Evolutionary conservation across 805 yeast species (phyloP), one percentile per base, ranked within the genome.

Genomic region (Sungouiella thailandica): DNA sequence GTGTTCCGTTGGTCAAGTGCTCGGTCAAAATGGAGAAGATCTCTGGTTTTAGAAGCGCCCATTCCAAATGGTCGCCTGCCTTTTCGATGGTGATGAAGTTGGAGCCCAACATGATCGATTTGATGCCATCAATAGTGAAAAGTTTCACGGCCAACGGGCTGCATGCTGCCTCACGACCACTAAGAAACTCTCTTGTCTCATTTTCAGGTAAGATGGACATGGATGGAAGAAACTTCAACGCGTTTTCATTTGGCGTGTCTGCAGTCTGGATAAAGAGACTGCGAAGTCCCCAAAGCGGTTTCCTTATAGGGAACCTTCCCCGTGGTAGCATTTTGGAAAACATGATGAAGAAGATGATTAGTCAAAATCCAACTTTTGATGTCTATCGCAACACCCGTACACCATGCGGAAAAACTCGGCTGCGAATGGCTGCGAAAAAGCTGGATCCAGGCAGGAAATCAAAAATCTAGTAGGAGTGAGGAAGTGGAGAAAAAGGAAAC

Each of bases 1-100:
- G 78, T 10, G 69, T 62, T 2, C 81, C 81, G 36, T 72, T 70
- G 12, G 72, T 72, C 34, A 76, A 58, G 36, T 62, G 74, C 46
- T 76, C 81, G 0, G 80, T 75, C 28, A 76, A 53, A 14, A 74
- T 66, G 11, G 77, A 66, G 41, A 80, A 80, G 23, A 80, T 76
- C 49, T 79, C 84, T 0, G 86, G 85, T 53, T 80, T 80, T 33
- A 80, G 57, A 15, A 78, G 50, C 30, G 75, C 55, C 87, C 87
- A 80, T 31, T 68, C 60, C 17, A 72, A 66, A 44, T 72, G 76
- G 7, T 54, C 56, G 20, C 58, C 49, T 14, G 57, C 52, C 56
- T 85, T 85, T 50, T 83, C 90, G 12, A 87, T 74, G 1, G 96
- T 87, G 41, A 87, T 80, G 57, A 88, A 87, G 57, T 87, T 80